These are phyloP conservation scores for Phaeolepiota aurea DNA, from an alignment of 768 basidiomycete genomes.

Conservation along the genomic window DNA sequence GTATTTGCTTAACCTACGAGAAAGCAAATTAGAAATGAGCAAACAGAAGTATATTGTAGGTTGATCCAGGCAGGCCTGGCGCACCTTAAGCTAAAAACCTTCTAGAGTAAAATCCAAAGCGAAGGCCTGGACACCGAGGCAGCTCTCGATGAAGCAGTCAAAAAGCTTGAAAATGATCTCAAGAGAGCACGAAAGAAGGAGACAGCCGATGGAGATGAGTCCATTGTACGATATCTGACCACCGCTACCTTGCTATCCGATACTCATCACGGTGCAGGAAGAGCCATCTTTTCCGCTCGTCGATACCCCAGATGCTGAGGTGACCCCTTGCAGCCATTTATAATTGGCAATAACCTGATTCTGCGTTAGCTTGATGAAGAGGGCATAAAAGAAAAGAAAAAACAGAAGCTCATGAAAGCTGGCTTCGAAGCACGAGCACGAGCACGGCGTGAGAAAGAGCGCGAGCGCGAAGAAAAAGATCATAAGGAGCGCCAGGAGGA, in stretches of 20 bases:
- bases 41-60: slow-evolving; percentile 74
- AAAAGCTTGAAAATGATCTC: slow-evolving; percentile 75
- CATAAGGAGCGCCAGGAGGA: slow-evolving; percentile 67
- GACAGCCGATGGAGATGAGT: slow-evolving; percentile 46
- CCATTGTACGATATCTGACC: slow-evolving; percentile 24
- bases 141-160: slow-evolving; percentile 73
- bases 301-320: slow-evolving; percentile 86
- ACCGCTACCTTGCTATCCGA: background rate
- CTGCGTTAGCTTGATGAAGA: slow-evolving; percentile 73
- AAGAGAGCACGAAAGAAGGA: slow-evolving; percentile 81
- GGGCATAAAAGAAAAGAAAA: slow-evolving; percentile 87
- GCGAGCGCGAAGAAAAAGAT: slow-evolving; percentile 69
- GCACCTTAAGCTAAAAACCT: background rate
- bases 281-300: slow-evolving; percentile 86
- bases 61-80: slow-evolving; percentile 4
- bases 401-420: slow-evolving; percentile 88
- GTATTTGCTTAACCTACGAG: slow-evolving; percentile 55
- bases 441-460: slow-evolving; percentile 79
- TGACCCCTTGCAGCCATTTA: slow-evolving; percentile 21
- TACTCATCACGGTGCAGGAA: slow-evolving; percentile 32
- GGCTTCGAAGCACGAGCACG: slow-evolving; percentile 88
- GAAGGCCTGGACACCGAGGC: slow-evolving; percentile 77
- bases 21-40: slow-evolving; percentile 46
- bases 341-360: background rate
- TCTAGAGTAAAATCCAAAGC: slow-evolving; percentile 47